Conservation (phyloP, 768 basidiomycete species). For the Boletus huronensis region DNA sequence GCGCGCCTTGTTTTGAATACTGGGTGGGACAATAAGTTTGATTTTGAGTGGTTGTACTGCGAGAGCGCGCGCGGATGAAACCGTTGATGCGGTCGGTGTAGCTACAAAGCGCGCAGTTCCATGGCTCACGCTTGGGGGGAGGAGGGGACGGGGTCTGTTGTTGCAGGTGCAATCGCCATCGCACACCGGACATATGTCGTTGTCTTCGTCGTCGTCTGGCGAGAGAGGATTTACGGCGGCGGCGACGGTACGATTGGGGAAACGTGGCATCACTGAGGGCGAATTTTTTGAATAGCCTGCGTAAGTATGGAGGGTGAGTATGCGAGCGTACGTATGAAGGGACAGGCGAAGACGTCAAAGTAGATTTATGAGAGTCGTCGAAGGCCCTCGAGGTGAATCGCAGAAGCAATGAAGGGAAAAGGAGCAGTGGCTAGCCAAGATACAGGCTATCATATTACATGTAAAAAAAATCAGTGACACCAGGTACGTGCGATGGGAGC, state of each 20-base stretch:
- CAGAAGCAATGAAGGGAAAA: slow-evolving; percentile 21
- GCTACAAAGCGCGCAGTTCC: slow-evolving; percentile 39
- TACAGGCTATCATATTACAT: slow-evolving; percentile 34
- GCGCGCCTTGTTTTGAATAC: slow-evolving; percentile 46
- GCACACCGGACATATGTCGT: slow-evolving; percentile 88
- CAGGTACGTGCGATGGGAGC: slow-evolving; percentile 27
- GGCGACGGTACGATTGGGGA: slow-evolving; percentile 66
- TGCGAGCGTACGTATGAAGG: slow-evolving; percentile 22
- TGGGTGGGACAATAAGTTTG: slow-evolving; percentile 63
- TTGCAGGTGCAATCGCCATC: slow-evolving; percentile 83
- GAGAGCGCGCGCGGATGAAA: slow-evolving; percentile 30
- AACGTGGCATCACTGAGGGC: slow-evolving; percentile 62
- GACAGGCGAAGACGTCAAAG: slow-evolving; percentile 22
- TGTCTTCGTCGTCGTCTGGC: slow-evolving; percentile 69
- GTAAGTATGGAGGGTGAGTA: slow-evolving; percentile 19
- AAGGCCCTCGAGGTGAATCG: slow-evolving; percentile 18
- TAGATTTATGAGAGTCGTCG: slow-evolving; percentile 22
- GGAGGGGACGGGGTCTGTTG: slow-evolving; percentile 40
- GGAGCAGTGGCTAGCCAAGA: slow-evolving; percentile 7
- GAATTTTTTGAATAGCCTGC: slow-evolving; percentile 46
- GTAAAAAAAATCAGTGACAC: slow-evolving; percentile 37
- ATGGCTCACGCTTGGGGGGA: slow-evolving; percentile 28
- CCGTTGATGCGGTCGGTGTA: slow-evolving; percentile 38
- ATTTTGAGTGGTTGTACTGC: slow-evolving; percentile 54
- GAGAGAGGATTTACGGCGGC: slow-evolving; percentile 36